Conservation (phyloP, 352 stramenopile species). For the Phytophthora cryptogea region DNA sequence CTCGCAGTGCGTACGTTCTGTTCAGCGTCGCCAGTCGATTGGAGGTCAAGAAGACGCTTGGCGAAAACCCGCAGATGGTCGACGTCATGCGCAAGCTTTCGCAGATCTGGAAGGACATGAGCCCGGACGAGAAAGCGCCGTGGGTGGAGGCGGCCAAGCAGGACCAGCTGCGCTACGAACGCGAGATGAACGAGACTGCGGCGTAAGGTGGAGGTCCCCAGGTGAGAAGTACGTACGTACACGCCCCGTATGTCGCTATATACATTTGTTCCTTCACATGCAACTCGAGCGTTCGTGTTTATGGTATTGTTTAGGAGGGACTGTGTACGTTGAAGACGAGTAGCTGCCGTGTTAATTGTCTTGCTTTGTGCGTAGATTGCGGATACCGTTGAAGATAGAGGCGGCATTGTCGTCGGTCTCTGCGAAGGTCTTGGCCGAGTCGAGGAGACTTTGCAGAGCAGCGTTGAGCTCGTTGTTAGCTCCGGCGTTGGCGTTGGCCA, state of each 20-base stretch:
- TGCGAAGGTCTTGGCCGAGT: slow-evolving; percentile 7
- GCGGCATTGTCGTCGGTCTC: slow-evolving; percentile 9
- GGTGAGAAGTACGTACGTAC: slow-evolving; percentile 24
- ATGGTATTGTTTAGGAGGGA: background rate
- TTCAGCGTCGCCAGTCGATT: slow-evolving; percentile 68
- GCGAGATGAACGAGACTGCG: slow-evolving; percentile 71
- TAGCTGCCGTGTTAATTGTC: slow-evolving; percentile 6
- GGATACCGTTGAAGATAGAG: slow-evolving; percentile 20
- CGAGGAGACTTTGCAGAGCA: slow-evolving; percentile 16
- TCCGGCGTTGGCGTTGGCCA: slow-evolving; percentile 6
- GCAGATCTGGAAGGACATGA: slow-evolving; percentile 65
- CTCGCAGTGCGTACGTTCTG: slow-evolving; percentile 69
- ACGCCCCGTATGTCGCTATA: slow-evolving; percentile 22
- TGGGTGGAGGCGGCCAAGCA: slow-evolving; percentile 65
- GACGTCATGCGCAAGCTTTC: slow-evolving; percentile 65
- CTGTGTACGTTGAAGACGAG: too few relatives aligned
- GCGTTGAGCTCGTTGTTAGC: slow-evolving; percentile 23
- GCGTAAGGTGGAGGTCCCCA: slow-evolving; percentile 24
- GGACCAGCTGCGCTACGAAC: slow-evolving; percentile 68
- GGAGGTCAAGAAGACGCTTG: slow-evolving; percentile 53
- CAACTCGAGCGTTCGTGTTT: background rate
- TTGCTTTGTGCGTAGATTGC: slow-evolving; percentile 15
- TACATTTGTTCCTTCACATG: slow-evolving; percentile 34
- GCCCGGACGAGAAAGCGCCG: slow-evolving; percentile 50
- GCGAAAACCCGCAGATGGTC: slow-evolving; percentile 49